Percentiles rank a stretch among this genome's conserved stretches.
Conservation (phyloP, 495 filamentous ascomycete genomes). For the Cercophora newfieldiana region DNA sequence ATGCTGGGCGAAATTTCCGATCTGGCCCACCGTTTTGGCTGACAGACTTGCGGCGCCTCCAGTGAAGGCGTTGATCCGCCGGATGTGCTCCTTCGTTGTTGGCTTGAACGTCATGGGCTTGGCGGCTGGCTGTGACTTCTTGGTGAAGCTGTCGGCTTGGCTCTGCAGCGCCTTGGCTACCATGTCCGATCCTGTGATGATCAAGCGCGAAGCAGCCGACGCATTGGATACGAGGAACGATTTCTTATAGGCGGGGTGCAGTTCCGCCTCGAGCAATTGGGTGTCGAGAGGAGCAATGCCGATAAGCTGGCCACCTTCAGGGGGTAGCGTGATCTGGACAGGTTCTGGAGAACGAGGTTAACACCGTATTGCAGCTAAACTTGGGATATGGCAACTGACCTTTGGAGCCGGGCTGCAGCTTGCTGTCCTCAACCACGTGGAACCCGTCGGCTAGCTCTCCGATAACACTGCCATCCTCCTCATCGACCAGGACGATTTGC, state of each 20-base stretch:
- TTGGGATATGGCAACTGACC: slow-evolving; percentile 58
- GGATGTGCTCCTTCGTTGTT: slow-evolving; percentile 76
- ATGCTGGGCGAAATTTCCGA: slow-evolving; percentile 81
- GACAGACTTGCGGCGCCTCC: slow-evolving; percentile 73
- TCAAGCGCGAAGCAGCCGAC: slow-evolving; percentile 84
- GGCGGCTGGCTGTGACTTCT: slow-evolving; percentile 68
- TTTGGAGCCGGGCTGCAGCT: slow-evolving; percentile 80
- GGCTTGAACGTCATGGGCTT: slow-evolving; percentile 88
- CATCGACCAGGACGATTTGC: slow-evolving; percentile 90
- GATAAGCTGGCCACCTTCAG: slow-evolving; percentile 69
- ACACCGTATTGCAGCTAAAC: not conserved
- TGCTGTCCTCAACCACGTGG: slow-evolving; percentile 70
- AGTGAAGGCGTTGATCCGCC: slow-evolving; percentile 82
- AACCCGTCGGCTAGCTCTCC: slow-evolving; percentile 86
- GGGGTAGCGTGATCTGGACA: slow-evolving; percentile 83
- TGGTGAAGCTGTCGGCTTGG: slow-evolving; percentile 78
- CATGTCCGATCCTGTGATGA: slow-evolving; percentile 81
- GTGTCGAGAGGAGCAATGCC: slow-evolving; percentile 72
- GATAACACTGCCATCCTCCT: slow-evolving; percentile 92
- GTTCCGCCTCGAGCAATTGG: slow-evolving; percentile 76
- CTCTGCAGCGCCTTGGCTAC: slow-evolving; percentile 72
- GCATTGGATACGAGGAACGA: slow-evolving; percentile 87
- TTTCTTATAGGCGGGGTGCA: slow-evolving; percentile 85
- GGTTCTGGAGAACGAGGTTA: slow-evolving; percentile 59
- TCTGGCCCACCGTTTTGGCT: slow-evolving; percentile 81